Base-by-base conservation (phyloP, 352 stramenopile species). In the Peronosclerospora sorghi region DNA sequence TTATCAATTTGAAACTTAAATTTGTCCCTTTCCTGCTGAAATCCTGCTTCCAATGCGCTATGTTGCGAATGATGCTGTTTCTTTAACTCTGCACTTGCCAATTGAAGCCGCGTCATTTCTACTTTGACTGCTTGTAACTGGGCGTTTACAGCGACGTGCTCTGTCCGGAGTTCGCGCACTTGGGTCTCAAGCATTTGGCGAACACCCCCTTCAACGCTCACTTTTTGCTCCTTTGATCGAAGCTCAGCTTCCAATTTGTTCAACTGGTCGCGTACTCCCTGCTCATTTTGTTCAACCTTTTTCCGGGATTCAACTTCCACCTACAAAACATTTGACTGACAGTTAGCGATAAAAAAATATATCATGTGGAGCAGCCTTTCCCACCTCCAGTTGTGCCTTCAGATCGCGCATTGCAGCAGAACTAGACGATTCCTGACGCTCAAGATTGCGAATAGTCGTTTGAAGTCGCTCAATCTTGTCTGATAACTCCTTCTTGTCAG, bases 131-230 rank as follows among this genome's bases (percentile, higher is more conserved):
- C 78, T 53, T 90, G 68, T 49, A 84, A 72, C 24, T 90, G 74
- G 17, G 78, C 78, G 49, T 86, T 86, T n/a, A 82, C 72, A 38
- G 78, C 78, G 17, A 85, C 56, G 36, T 80, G 72, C 35, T 90
- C 78, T 36, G 62, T 85, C 8, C 74, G 68, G 15, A 87, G 54
- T 49, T 90, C 74, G 7, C 71, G 64, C 23, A 74, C 65, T 57
- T 90, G 78, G 14, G 55, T 65, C 41, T 90, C 73, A 1, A 87
- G 56, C 60, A 85, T 78, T 43, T 86, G 61, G 0, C 77, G 65
- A 45, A 87, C 60, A n/a, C 70, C 72, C 13, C 51, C 59, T 41
- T 84, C 62, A 7, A 85, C 70, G 21, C 65, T 75, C 14, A 75
- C 52, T 36, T 83, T 66, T n/a, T 65, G 72, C 13, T 64, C 15